Percentiles rank a stretch among this genome's conserved stretches.
Conservation (phyloP, 2,329 filamentous ascomycete species). For the Colletotrichum higginsianum region DNA sequence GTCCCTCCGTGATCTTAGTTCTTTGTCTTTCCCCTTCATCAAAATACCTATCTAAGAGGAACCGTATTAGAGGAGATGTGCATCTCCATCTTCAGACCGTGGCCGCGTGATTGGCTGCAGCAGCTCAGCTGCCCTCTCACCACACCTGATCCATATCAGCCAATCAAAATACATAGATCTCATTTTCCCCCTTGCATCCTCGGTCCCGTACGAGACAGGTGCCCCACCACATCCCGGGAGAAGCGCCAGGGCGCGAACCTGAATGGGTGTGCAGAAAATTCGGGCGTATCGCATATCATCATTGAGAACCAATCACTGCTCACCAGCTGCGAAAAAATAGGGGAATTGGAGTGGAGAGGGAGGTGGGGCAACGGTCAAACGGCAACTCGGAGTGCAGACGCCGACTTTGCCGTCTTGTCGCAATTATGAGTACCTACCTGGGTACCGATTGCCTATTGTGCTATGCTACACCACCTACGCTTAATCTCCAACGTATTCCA, state of each 20-base stretch:
- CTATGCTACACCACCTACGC: too few relatives aligned
- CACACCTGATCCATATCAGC: too few relatives aligned
- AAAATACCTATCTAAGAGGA: too few relatives aligned
- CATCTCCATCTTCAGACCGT: too few relatives aligned
- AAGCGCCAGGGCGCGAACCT: neutral
- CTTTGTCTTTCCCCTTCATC: too few relatives aligned
- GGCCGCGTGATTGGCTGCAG: neutral
- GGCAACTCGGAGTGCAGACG: neutral
- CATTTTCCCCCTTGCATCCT: conserved; percentile 1
- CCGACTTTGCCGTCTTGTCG: conserved; percentile 1
- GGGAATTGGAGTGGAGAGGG: neutral
- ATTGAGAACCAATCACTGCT: conserved; percentile 6
- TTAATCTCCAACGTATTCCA: conserved; percentile 13
- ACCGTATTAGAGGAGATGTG: too few relatives aligned
- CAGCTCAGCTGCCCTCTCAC: neutral
- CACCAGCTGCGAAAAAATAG: too few relatives aligned
- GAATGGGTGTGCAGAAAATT: conserved; percentile 11
- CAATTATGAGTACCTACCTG: too few relatives aligned
- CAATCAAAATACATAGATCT: neutral
- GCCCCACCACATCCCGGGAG: conserved; percentile 23
- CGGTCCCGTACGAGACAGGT: conserved; percentile 19
- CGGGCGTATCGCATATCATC: conserved; percentile 25
- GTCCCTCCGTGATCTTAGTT: neutral
- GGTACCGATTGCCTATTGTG: too few relatives aligned
- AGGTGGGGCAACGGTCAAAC: too few relatives aligned